Conservation (phyloP, 208 protist species). For the Leishmania arabica region DNA sequence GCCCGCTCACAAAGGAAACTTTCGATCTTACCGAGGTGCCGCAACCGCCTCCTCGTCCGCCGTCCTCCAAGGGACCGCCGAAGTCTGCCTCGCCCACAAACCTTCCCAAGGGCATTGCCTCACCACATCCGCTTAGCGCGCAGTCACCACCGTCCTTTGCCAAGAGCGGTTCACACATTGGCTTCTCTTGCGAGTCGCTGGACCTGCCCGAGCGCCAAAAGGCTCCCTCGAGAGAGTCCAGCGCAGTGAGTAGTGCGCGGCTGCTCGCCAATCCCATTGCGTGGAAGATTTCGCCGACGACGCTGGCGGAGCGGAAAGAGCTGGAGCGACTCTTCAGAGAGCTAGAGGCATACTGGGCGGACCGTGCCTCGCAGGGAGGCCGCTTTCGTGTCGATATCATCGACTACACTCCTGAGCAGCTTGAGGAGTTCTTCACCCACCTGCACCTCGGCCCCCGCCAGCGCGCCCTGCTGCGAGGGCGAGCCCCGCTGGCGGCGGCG, state of each 20-base stretch:
- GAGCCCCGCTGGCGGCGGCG: constrained; percentile 62
- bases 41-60: constrained; percentile 4
- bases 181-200: constrained; percentile 1
- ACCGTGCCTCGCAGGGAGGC: constrained; percentile 22
- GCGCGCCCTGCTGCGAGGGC: constrained; percentile 55
- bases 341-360: constrained; percentile 44
- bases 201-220: not conserved
- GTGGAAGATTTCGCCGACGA: constrained; percentile 22
- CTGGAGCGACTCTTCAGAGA: constrained; percentile 54
- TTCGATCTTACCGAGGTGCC: constrained; percentile 42
- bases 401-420: constrained; percentile 63
- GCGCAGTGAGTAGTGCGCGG: not conserved
- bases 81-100: not conserved
- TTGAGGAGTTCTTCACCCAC: constrained; percentile 73
- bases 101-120: not conserved
- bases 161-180: not conserved
- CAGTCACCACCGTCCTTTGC: not conserved
- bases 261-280: constrained; percentile 1
- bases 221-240: not conserved
- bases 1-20: constrained; percentile 13
- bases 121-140: not conserved
- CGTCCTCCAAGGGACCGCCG: not conserved
- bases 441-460: constrained; percentile 49
- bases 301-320: constrained; percentile 39
- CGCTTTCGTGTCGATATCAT: constrained; percentile 47